phyloP scores from a whole-genome alignment of 768 basidiomycete species.

The Kwoniella sp. region DNA sequence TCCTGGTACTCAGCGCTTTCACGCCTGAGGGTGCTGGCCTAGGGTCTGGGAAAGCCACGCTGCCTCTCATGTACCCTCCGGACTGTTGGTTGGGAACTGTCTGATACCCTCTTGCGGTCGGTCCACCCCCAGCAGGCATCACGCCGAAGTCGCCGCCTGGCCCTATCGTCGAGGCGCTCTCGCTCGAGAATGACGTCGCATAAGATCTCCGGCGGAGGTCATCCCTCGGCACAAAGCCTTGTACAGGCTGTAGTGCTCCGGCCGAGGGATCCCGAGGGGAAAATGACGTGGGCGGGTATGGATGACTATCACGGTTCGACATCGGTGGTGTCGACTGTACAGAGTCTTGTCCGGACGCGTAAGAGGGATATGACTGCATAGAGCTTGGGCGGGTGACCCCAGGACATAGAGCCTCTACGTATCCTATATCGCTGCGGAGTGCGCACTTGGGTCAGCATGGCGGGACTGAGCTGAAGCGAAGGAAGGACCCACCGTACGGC shows the following conservation, averaged over 20 bases:
- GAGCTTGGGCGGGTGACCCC: slow-evolving; percentile 1
- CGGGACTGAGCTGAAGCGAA: neutral
- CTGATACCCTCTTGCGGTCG: too few species aligned
- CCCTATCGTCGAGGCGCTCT: too few species aligned
- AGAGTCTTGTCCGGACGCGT: too few species aligned
- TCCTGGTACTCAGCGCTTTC: slow-evolving; percentile 7
- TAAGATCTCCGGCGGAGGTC: too few species aligned
- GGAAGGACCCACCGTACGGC: slow-evolving; percentile 40
- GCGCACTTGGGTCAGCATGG: neutral
- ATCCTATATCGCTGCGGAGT: slow-evolving; percentile 34
- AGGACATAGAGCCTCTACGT: slow-evolving; percentile 31
- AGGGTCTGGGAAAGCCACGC: slow-evolving; percentile 22
- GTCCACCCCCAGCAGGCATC: too few species aligned
- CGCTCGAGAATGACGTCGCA: too few species aligned
- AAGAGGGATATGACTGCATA: neutral
- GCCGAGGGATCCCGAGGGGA: slow-evolving; percentile 1
- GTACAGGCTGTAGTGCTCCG: neutral
- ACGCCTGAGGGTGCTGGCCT: slow-evolving; percentile 8
- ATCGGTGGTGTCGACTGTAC: too few species aligned
- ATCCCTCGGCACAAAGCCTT: too few species aligned
- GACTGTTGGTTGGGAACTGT: too few species aligned
- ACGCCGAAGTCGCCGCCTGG: too few species aligned
- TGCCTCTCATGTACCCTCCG: too few species aligned
- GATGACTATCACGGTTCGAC: too few species aligned
- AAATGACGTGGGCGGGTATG: neutral